Percentiles rank a stretch among this genome's conserved stretches.
Evolutionary conservation across 352 stramenopile genomes (phyloP).

Genomic region (Albugo candida): DNA sequence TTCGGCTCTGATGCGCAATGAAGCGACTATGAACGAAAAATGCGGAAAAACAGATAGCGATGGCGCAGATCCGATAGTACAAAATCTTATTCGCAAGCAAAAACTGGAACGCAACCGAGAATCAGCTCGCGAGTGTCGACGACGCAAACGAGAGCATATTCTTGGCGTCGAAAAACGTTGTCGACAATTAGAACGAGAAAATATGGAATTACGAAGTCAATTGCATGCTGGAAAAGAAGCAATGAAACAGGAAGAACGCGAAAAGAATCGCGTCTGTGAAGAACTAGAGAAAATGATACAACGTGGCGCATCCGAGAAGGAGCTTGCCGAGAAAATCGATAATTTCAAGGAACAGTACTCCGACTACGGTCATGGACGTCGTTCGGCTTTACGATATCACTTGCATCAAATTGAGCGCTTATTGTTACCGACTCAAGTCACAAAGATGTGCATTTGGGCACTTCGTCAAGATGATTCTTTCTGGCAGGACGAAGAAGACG

Average conservation of each 20-base stretch:
- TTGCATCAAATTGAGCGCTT: slow-evolving; percentile 87
- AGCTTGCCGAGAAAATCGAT: slow-evolving; percentile 87
- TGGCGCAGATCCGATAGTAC: slow-evolving; percentile 11
- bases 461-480: slow-evolving; percentile 81
- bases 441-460: slow-evolving; percentile 85
- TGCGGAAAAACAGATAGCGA: slow-evolving; percentile 5
- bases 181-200: slow-evolving; percentile 71
- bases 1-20: slow-evolving; percentile 16
- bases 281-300: slow-evolving; percentile 73
- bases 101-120: slow-evolving; percentile 86
- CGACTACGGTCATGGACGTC: slow-evolving; percentile 81
- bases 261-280: slow-evolving; percentile 71
- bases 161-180: slow-evolving; percentile 57
- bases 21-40: slow-evolving; percentile 22
- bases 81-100: slow-evolving; percentile 53
- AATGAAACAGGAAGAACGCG: slow-evolving; percentile 68
- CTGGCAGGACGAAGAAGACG: slow-evolving; percentile 75
- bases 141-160: slow-evolving; percentile 78
- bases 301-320: slow-evolving; percentile 53
- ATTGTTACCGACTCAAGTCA: slow-evolving; percentile 86
- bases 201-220: slow-evolving; percentile 82
- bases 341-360: slow-evolving; percentile 88
- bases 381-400: slow-evolving; percentile 76
- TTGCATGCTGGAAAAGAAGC: slow-evolving; percentile 51
- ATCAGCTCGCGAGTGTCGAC: slow-evolving; percentile 77